Conservation (phyloP, 257 asterid species). For the Solanum piurae region DNA sequence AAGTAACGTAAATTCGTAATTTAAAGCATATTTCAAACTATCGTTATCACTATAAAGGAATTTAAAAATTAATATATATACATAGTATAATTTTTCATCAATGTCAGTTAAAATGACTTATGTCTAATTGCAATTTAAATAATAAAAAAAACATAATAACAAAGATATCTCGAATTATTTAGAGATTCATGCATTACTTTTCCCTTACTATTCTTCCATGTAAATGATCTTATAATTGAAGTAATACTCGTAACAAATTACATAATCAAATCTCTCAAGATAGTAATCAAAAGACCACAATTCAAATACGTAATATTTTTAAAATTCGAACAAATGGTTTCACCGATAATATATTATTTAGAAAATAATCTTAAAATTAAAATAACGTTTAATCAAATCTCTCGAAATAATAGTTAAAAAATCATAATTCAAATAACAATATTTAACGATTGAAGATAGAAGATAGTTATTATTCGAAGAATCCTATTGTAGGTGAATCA, state of each 20-base stretch:
- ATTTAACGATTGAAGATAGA: not conserved
- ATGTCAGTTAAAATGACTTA: not conserved
- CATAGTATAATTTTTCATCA: not conserved
- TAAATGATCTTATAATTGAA: no score
- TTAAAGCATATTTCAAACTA: not conserved
- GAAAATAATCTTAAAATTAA: not conserved
- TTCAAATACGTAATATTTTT: no score
- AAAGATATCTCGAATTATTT: not conserved
- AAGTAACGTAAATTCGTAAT: not conserved
- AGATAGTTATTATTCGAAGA: no score
- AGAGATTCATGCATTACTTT: not conserved
- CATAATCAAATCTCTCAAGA: not conserved
- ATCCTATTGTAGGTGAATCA: not conserved
- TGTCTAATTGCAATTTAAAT: not conserved
- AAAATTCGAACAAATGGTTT: no score
- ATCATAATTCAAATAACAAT: not conserved
- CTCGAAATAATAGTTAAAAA: accelerated
- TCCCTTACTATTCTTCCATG: not conserved
- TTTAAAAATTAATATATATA: no score
- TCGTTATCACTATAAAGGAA: not conserved
- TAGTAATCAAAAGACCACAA: accelerated
- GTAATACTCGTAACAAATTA: not conserved
- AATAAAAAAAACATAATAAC: not conserved
- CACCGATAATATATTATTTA: not conserved
- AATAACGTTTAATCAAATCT: not conserved